These are phyloP conservation scores for Blastobotrys americana DNA, from an alignment of 805 yeast species.

Conservation along the genomic window DNA sequence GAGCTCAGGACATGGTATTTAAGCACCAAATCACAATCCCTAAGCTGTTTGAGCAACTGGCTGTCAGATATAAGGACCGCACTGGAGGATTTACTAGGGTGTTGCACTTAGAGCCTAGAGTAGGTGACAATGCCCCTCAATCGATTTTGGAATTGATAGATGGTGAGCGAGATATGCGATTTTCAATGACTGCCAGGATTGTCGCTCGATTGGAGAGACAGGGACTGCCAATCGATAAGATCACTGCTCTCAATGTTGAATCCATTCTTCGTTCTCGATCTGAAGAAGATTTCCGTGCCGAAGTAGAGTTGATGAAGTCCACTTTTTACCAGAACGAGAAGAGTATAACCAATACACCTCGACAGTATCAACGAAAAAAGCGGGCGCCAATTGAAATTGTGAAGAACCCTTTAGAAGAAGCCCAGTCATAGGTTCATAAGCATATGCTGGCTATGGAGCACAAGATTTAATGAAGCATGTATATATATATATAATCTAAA, in stretches of 20 bases:
- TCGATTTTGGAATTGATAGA: conserved; percentile 83
- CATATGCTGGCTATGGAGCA: too few species aligned
- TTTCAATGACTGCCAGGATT: conserved; percentile 70
- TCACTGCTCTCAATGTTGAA: conserved; percentile 51
- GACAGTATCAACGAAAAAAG: conserved; percentile 1
- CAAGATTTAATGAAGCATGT: too few species aligned
- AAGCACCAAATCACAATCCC: conserved; percentile 46
- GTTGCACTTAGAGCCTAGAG: conserved; percentile 72
- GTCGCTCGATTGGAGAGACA: conserved; percentile 75
- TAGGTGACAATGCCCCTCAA: conserved; percentile 87
- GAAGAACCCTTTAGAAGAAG: conserved; percentile 13
- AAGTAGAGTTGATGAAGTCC: conserved; percentile 52
- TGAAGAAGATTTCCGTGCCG: conserved; percentile 44
- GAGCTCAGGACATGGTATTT: conserved; percentile 39
- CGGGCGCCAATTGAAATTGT: conserved; percentile 15
- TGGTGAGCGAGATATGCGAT: conserved; percentile 59
- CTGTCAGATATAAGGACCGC: conserved; percentile 55
- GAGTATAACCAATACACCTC: conserved; percentile 7
- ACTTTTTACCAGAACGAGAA: conserved; percentile 34
- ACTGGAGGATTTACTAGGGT: conserved; percentile 82
- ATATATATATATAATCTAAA: too few species aligned
- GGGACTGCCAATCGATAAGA: conserved; percentile 42
- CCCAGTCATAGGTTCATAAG: too few species aligned
- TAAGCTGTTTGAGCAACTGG: conserved; percentile 60
- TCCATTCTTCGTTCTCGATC: conserved; percentile 47